phyloP scores from a whole-genome alignment of 441 rosid species.

The Gossypium schwendimanii region DNA sequence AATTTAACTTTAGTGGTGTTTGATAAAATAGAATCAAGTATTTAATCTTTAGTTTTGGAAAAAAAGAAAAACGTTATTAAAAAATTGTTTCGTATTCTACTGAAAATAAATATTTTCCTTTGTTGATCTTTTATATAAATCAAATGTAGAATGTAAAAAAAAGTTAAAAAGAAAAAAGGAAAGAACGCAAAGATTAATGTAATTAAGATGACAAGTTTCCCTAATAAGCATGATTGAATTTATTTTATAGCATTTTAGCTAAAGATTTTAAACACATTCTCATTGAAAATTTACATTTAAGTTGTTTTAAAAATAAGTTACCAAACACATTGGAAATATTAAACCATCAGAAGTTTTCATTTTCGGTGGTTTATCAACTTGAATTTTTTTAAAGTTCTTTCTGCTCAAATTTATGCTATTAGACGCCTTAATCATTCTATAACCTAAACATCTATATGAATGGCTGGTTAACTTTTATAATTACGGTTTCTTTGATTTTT shows the following conservation, averaged over 20 bases:
- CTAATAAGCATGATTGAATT: background rate
- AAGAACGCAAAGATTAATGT: background rate
- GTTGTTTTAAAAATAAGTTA: background rate
- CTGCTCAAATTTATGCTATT: background rate
- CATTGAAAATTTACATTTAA: background rate
- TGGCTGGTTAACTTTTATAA: background rate
- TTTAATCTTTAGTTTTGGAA: background rate
- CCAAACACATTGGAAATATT: background rate
- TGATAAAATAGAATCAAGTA: background rate
- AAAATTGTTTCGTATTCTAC: background rate
- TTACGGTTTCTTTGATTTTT: conserved; percentile 8
- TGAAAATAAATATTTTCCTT: background rate
- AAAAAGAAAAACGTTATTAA: background rate
- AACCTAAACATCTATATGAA: background rate
- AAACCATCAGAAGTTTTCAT: background rate
- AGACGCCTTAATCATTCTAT: background rate
- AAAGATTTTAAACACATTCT: background rate
- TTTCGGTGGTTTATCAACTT: background rate
- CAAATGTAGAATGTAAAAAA: background rate
- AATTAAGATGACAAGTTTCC: background rate
- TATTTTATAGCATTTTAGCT: background rate
- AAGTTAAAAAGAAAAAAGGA: background rate
- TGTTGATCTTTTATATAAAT: background rate
- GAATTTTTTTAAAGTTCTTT: background rate
- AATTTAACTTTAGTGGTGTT: background rate